Evolutionary conservation across 1,284 basidiomycete species (phyloP).

Genomic region (Ustilago bromivora): DNA sequence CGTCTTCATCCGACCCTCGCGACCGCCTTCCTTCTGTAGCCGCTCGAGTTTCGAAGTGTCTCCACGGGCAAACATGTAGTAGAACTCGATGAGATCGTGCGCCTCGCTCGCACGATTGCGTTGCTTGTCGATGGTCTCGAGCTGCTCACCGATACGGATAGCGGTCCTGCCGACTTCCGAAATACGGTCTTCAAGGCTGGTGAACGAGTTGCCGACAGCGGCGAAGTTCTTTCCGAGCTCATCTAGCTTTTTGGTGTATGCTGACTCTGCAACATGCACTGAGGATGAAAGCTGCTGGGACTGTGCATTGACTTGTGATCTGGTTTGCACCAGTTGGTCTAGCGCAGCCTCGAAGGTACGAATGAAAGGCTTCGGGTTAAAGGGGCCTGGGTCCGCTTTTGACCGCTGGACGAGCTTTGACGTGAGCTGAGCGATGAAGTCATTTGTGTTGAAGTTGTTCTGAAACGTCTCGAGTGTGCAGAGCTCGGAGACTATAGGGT

Average conservation of each 20-base stretch:
- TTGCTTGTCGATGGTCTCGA: conserved; percentile 92
- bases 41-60: conserved; percentile 83
- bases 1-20: conserved; percentile 85
- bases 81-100: conserved; percentile 93
- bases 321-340: conserved; percentile 84
- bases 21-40: conserved; percentile 80
- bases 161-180: conserved; percentile 94
- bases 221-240: conserved; percentile 94
- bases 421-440: conserved; percentile 85
- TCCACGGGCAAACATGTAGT: conserved; percentile 89
- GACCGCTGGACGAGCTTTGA: conserved; percentile 87
- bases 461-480: conserved; percentile 77
- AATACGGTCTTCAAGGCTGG: conserved; percentile 73
- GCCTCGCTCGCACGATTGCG: conserved; percentile 93
- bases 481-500: conserved; percentile 76
- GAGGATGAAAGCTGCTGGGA: conserved; percentile 92
- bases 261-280: conserved; percentile 88
- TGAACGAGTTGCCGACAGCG: conserved; percentile 62
- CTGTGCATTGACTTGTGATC: conserved; percentile 87
- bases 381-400: conserved; percentile 84
- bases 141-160: conserved; percentile 90
- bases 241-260: conserved; percentile 91
- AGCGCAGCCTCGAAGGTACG: conserved; percentile 89
- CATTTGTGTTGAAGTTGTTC: conserved; percentile 89
- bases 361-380: conserved; percentile 93